A percentile compares a stretch with the other conserved stretches of the same genome.
Evolutionary conservation across 257 asterid genomes (phyloP).

Genomic region (Scutellaria baicalensis): DNA sequence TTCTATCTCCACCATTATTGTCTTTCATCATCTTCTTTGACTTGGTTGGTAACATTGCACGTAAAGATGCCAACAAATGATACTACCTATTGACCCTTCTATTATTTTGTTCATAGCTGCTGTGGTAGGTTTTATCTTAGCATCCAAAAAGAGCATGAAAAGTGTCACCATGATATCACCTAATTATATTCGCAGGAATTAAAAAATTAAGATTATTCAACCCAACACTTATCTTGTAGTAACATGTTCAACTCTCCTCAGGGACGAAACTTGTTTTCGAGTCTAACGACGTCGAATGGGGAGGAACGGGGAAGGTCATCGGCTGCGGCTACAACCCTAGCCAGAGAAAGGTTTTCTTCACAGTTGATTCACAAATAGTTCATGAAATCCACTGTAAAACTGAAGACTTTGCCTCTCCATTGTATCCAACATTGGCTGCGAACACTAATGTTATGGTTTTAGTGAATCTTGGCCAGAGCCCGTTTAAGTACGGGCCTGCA

Average conservation of each 20-base stretch:
- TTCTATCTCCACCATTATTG: constrained; percentile 1
- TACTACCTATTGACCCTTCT: constrained; percentile 1
- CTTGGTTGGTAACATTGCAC: constrained; percentile 18
- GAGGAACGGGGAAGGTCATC: constrained; percentile 37
- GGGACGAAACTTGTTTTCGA: constrained; percentile 56
- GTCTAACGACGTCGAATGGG: constrained; percentile 51
- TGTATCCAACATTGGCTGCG: constrained; percentile 75
- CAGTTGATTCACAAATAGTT: constrained; percentile 55
- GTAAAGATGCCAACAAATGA: constrained; percentile 11
- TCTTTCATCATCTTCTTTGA: neutral
- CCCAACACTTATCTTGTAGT: neutral
- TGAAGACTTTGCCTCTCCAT: constrained; percentile 53
- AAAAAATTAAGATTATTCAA: neutral
- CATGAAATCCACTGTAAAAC: constrained; percentile 75
- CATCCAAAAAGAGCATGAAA: neutral
- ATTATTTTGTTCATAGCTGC: constrained; percentile 5
- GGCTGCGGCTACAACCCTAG: constrained; percentile 86
- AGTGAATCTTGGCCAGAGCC: constrained; percentile 83
- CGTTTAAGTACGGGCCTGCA: constrained; percentile 47
- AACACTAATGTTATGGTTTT: constrained; percentile 39
- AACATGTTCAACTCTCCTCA: constrained; percentile 9
- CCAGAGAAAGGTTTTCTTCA: constrained; percentile 72
- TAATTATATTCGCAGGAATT: constrained; percentile 9
- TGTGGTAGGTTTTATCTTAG: constrained; percentile 12
- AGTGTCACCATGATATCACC: constrained; percentile 8